These are phyloP conservation scores for Rhododendron ovatum DNA, from an alignment of 148 eudicot species.

Conservation along the genomic window DNA sequence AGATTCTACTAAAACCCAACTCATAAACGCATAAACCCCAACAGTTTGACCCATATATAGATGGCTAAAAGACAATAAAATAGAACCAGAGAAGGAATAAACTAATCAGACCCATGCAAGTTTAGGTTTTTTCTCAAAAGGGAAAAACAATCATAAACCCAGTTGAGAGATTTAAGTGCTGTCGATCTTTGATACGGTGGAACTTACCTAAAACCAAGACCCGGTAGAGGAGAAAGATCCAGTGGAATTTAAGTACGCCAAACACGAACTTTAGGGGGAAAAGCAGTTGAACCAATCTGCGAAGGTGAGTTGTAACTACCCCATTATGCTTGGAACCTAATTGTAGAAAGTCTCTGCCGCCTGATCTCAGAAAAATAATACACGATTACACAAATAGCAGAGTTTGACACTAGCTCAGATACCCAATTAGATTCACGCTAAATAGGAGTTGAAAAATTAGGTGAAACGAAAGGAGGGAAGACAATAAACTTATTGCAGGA, in stretches of 20 bases:
- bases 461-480: neutral
- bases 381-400: neutral
- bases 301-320: conserved; percentile 11
- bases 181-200: conserved; percentile 11
- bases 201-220: conserved; percentile 20
- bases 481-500: neutral
- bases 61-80: neutral
- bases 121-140: neutral
- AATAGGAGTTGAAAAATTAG: neutral
- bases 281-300: conserved; percentile 22
- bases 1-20: neutral
- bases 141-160: conserved; percentile 6
- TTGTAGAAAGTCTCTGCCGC: neutral
- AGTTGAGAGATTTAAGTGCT: neutral
- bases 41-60: neutral
- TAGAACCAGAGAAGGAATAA: neutral
- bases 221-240: neutral
- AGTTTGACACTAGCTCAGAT: neutral
- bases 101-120: neutral
- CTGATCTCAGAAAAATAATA: neutral
- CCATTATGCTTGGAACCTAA: conserved; percentile 1
- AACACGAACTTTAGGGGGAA: conserved; percentile 10
- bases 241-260: conserved; percentile 7
- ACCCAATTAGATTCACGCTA: neutral
- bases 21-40: neutral